Evolutionary conservation across 2,329 filamentous ascomycete species (phyloP).

Genomic region (Paraphoma sp.): DNA sequence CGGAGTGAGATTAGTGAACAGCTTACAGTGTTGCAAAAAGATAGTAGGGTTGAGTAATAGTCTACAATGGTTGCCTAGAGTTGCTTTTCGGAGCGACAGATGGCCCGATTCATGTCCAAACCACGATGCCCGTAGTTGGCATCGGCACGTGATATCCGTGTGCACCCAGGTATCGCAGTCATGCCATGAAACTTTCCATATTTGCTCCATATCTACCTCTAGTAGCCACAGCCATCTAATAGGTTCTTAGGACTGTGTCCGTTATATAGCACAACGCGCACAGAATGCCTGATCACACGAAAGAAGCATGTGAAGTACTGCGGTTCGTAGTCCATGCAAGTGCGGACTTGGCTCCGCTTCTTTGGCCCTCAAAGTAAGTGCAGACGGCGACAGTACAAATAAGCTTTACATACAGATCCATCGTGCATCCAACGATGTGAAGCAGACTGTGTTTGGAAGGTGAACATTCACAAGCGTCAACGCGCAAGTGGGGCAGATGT

Average conservation of each 20-base stretch:
- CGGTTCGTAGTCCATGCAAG: not conserved
- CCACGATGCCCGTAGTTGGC: not conserved
- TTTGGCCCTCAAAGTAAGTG: not conserved
- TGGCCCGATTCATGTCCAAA: not conserved
- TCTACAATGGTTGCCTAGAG: not conserved
- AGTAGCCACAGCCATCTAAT: too few species aligned
- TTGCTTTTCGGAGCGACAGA: not conserved
- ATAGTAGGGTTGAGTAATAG: too few species aligned
- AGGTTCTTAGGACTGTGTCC: too few species aligned
- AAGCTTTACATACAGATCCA: not conserved
- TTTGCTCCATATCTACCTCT: too few species aligned
- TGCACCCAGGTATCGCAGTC: too few species aligned
- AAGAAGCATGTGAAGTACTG: not conserved
- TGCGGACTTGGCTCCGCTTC: slow-evolving; percentile 2
- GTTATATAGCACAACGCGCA: too few species aligned
- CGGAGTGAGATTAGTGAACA: slow-evolving; percentile 8
- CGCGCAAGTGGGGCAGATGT: not conserved
- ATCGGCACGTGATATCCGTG: too few species aligned
- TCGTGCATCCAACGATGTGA: not conserved
- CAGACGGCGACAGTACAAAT: not conserved
- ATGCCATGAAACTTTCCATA: too few species aligned
- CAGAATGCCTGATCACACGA: not conserved
- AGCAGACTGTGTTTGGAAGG: not conserved
- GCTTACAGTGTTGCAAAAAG: too few species aligned
- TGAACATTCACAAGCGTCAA: not conserved